Evolutionary conservation across 176 grass and related monocot genomes (phyloP), one percentile per base, ranked within the genome.

Genomic region (Aegilops longissima): DNA sequence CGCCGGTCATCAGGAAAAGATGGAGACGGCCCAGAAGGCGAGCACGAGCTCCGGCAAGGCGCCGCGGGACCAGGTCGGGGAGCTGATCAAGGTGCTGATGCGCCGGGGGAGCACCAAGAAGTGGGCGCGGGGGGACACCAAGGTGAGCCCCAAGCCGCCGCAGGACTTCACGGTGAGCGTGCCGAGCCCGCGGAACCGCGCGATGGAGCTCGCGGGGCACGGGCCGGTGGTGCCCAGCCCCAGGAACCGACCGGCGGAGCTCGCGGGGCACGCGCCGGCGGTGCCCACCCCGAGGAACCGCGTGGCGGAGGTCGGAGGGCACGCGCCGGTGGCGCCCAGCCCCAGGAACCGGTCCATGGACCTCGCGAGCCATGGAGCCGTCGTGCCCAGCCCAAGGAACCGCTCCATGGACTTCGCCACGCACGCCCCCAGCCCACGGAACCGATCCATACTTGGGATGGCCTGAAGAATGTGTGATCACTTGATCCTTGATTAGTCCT

Each of bases 101-200:
- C 77, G 88, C 62, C 78, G 88, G 20, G 77, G 77, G 5, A 89
- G 88, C 88, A 69, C 77, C 77, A 85, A 81, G 70, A 89, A 85
- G 77, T 34, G 69, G 82, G 17, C 61, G 45, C 61, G 82, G 18
- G 77, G 45, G 6, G 82, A 75, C 24, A 23, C 33, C 77, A 89
- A 81, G 34, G 82, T 85, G 82, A 35, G 25, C 68, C 77, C 82
- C 59, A 80, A 58, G 61, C 77, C 69, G 61, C 77, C 68, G 5
- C 61, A 81, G 47, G 82, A 85, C 13, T 61, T 85, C 68, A 5
- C 8, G 12, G 82, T 68, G 33, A 63, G 51, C n/a, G 82, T 65
- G 13, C 72, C 72, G 18, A 70, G 63, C 73, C 80, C 86, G 51
- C 82, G 47, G 73, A 78, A 66, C 73, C 49, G 73, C 47, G 76